A percentile compares a stretch with the other conserved stretches of the same genome.
Evolutionary conservation across 106 monocot species (phyloP).

Genomic region (Alisma plantagoaquatica): DNA sequence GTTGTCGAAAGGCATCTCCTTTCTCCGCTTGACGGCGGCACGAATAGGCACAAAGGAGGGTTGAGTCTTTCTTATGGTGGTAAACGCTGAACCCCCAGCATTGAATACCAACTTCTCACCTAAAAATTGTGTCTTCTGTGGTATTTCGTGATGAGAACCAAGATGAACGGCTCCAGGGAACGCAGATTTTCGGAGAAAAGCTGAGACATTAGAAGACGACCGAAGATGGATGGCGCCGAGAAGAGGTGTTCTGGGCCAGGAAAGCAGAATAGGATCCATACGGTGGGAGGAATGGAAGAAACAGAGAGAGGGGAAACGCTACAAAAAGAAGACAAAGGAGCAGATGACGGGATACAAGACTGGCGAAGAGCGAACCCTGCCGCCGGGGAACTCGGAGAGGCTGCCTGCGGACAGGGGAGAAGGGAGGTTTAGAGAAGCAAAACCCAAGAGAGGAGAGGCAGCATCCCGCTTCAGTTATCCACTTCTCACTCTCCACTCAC

Average conservation of each 20-base stretch:
- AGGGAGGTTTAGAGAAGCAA: too few relatives aligned
- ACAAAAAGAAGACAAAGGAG: too few relatives aligned
- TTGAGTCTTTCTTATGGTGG: constrained; percentile 2
- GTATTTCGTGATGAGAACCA: constrained; percentile 5
- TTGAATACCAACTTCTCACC: constrained; percentile 22
- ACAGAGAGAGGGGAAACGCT: not conserved
- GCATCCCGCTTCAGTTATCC: too few relatives aligned
- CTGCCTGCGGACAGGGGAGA: too few relatives aligned
- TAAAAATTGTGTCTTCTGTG: constrained; percentile 23
- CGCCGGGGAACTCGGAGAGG: too few relatives aligned
- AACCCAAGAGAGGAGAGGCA: too few relatives aligned
- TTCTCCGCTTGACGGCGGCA: constrained; percentile 67
- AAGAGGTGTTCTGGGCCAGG: constrained; percentile 18
- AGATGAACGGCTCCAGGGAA: constrained; percentile 12
- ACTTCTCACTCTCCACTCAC: too few relatives aligned
- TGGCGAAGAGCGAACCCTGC: too few relatives aligned
- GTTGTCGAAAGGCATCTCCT: constrained; percentile 81
- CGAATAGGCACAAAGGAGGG: constrained; percentile 3
- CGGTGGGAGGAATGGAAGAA: not conserved
- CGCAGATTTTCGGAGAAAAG: constrained; percentile 1
- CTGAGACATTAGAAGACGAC: constrained; percentile 7
- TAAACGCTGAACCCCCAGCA: not conserved
- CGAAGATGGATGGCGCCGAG: constrained; percentile 15
- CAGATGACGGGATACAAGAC: too few relatives aligned
- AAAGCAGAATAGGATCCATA: constrained; percentile 16